These are phyloP conservation scores for Colletotrichum musicola DNA, from an alignment of 2,329 filamentous ascomycete species.

Conservation along the genomic window DNA sequence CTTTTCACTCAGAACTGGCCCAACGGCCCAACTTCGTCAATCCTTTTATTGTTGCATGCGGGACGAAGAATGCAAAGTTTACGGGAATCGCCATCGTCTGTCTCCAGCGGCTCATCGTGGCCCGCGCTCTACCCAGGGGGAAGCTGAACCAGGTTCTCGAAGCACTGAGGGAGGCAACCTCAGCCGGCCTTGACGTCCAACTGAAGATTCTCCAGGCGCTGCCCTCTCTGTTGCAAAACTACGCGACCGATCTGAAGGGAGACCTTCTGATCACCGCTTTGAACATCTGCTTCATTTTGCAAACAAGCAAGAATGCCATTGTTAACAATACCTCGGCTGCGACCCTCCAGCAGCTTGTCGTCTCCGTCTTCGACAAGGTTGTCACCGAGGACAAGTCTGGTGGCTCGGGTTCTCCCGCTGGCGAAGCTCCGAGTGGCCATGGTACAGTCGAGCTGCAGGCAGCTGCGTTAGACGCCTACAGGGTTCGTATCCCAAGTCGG, in stretches of 20 bases:
- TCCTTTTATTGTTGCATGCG: conserved; percentile 93
- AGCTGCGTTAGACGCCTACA: conserved; percentile 87
- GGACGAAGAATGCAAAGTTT: conserved; percentile 90
- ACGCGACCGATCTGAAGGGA: conserved; percentile 83
- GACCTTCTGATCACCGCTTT: conserved; percentile 85
- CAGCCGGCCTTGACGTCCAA: conserved; percentile 86
- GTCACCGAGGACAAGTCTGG: conserved; percentile 76
- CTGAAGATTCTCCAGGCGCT: conserved; percentile 95
- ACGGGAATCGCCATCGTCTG: conserved; percentile 89
- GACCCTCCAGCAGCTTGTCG: conserved; percentile 94
- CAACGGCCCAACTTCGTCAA: conserved; percentile 87
- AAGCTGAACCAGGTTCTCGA: conserved; percentile 89
- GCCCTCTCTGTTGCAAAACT: conserved; percentile 91
- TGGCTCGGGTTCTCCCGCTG: conserved; percentile 69
- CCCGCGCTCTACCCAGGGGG: conserved; percentile 81
- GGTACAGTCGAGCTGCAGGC: conserved; percentile 76
- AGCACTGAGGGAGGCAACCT: conserved; percentile 87
- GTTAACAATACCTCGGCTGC: conserved; percentile 96
- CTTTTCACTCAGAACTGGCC: conserved; percentile 75
- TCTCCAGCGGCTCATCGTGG: conserved; percentile 88
- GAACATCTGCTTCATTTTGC: conserved; percentile 91
- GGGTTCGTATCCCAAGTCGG: conserved; percentile 58
- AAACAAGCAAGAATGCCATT: conserved; percentile 91
- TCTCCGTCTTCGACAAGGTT: conserved; percentile 94
- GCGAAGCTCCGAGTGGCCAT: conserved; percentile 76